Evolutionary conservation across 331 rosid genomes (phyloP), one percentile per base, ranked within the genome.

Genomic region (Quercus lobata): DNA sequence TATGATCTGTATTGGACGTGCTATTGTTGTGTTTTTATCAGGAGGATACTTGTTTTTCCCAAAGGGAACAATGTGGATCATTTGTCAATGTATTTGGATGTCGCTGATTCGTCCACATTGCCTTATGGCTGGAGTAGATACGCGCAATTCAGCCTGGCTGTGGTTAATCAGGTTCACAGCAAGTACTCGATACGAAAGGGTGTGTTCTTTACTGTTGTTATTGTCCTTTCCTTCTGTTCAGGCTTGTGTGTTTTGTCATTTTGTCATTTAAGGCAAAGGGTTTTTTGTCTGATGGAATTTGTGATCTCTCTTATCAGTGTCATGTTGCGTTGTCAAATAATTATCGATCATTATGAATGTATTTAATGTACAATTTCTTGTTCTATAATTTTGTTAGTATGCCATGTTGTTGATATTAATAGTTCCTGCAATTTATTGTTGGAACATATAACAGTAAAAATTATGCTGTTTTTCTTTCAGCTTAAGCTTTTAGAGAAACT

Each of bases 41-140:
- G 98, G 98, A 88, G 95, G 83, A 84, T 91, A 69, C 88, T 93
- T 63, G 70, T 87, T 70, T 91, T 93, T 83, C 94, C 98, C 1
- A 91, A 88, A 80, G 98, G 98, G 79, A 91, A 91, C 86, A 84
- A 85, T 72, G 95, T 84, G 83, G 94, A 91, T 79, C 87, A 88
- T 82, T 77, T 93, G 83, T 93, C 98, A 5, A 77, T 93, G 92
- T 93, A 93, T 87, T 87, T 91, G 83, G 97, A 93, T 83, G 92
- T 90, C 79, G 97, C 90, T 6, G 93, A 93, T 85, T 80, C 97
- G 3, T 5, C 57, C 11, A 34, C 86, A 4, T 79, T 93, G 84
- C 97, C 92, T 17, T 82, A 83, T 87, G 97, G 98, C 7, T 91
- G 98, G 95, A 90, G 88, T 91, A 86, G 91, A 86, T 82, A 83